Evolutionary conservation across 2,329 filamentous ascomycete species (phyloP).

Genomic region (Penicillium psychrosexuale): DNA sequence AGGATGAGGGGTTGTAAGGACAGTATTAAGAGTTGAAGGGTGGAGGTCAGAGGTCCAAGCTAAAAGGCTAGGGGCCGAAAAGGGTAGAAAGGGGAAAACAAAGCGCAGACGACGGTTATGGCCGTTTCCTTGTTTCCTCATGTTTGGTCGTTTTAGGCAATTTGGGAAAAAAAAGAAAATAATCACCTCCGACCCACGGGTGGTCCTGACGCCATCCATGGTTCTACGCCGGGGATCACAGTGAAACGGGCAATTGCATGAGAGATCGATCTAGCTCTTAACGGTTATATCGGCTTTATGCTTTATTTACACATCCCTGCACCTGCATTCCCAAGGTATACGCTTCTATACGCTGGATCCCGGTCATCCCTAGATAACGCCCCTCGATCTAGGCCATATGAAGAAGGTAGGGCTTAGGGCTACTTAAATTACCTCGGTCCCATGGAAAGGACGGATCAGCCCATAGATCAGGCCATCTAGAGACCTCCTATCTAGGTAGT

Average conservation of each 20-base stretch:
- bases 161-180: background rate
- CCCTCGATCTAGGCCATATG: background rate
- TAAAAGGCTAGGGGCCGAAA: background rate
- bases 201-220: constrained; percentile 8
- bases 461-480: background rate
- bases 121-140: background rate
- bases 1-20: constrained; percentile 6
- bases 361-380: background rate
- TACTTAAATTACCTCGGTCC: constrained; percentile 5
- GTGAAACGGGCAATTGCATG: background rate
- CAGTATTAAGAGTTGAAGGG: background rate
- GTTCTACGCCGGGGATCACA: background rate
- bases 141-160: constrained; percentile 1
- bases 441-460: constrained; percentile 5
- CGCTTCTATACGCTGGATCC: background rate
- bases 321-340: background rate
- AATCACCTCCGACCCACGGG: constrained; percentile 3
- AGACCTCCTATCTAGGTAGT: background rate
- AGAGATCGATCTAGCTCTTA: too few species aligned
- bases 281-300: background rate
- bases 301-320: background rate
- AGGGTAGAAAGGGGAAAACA: background rate
- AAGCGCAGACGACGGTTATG: background rate
- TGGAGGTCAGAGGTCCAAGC: constrained; percentile 7
- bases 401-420: constrained; percentile 29